A percentile compares a stretch with the other conserved stretches of the same genome.
These are phyloP conservation scores for Pulveroboletus ravenelii DNA, from an alignment of 768 basidiomycete species.

Conservation along the genomic window DNA sequence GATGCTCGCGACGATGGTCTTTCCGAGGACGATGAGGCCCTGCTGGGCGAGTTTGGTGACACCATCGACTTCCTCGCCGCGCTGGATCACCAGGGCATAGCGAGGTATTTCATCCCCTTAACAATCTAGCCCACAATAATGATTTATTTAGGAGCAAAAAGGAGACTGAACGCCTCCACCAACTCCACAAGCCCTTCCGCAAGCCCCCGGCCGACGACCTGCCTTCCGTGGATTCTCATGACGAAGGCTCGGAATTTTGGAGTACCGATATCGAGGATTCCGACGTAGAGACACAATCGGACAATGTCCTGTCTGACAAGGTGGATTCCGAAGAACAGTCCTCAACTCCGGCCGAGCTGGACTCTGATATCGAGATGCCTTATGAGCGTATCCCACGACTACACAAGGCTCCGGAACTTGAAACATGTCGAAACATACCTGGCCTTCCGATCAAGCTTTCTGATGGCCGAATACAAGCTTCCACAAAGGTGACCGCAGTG, in stretches of 20 bases:
- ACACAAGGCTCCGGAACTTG: constrained; percentile 40
- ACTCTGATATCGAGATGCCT: constrained; percentile 66
- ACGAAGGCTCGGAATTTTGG: constrained; percentile 53
- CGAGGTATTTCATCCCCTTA: constrained; percentile 48
- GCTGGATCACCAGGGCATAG: constrained; percentile 76
- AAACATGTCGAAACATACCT: constrained; percentile 48
- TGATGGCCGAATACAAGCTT: constrained; percentile 69
- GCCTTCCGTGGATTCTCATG: constrained; percentile 65
- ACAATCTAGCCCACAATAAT: constrained; percentile 1
- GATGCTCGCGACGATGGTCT: constrained; percentile 37
- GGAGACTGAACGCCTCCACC: constrained; percentile 69
- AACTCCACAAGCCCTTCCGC: constrained; percentile 54
- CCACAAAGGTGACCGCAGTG: constrained; percentile 32
- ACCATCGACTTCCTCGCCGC: constrained; percentile 61
- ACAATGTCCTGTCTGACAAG: constrained; percentile 3
- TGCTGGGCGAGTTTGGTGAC: constrained; percentile 60
- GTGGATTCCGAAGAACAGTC: constrained; percentile 10
- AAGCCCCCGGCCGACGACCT: constrained; percentile 50
- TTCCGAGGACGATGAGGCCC: constrained; percentile 66
- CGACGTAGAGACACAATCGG: constrained; percentile 21
- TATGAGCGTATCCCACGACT: constrained; percentile 65
- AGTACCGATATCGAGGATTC: constrained; percentile 40
- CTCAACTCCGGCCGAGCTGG: constrained; percentile 10
- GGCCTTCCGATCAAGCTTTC: constrained; percentile 84
- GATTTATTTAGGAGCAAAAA: constrained; percentile 67